Evolutionary conservation across 2,329 filamentous ascomycete species (phyloP), one percentile per base, ranked within the genome.

Genomic region (Fusarium verrucosum): DNA sequence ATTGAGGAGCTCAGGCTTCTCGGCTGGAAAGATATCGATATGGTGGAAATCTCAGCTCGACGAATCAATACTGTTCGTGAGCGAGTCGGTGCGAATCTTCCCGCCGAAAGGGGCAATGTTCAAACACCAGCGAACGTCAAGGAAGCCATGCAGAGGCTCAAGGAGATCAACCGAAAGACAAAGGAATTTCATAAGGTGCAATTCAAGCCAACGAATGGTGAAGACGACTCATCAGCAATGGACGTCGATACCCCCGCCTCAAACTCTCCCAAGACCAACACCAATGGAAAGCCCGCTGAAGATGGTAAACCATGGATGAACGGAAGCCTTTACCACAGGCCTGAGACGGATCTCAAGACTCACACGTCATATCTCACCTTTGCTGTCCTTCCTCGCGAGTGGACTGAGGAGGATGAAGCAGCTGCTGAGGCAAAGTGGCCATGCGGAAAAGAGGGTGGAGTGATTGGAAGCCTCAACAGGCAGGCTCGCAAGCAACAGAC

Each of bases 281-380:
- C 49, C 72, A 71, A 74, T 52, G 70, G 74, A 47, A 47, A 64
- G 9, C 45, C 22, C 6, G 33, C 49, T 7, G 67, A 69, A 16
- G 70, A 70, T 5, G 37, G 52, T 6, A 87, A 91, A 62, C 76
- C 85, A 1, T 96, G 89, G 80, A 86, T 90, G 73, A 87, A 94
- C 61, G 95, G 95, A 1, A 86, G 87, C 25, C 73, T 98, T 36
- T 84, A 92, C 26, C 92, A 96, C 71, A 86, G 92, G 22, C 88
- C 91, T 0, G 95, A 99, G 79, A 81, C 88, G 1, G 95, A 99
- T 72, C 80, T 98, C 59, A 97, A 97, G 83, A 95, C 92, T 9
- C 95, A 99, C 77, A 99, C 95, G 0, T 95, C 91, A n/a, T 99
- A 99, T 75, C 84, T 99, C 6, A 91, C 96, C 6, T 99, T 99